A percentile compares a stretch with the other conserved stretches of the same genome.
phyloP scores from a whole-genome alignment of 768 basidiomycete species.

The Aureoboletus auriporus region DNA sequence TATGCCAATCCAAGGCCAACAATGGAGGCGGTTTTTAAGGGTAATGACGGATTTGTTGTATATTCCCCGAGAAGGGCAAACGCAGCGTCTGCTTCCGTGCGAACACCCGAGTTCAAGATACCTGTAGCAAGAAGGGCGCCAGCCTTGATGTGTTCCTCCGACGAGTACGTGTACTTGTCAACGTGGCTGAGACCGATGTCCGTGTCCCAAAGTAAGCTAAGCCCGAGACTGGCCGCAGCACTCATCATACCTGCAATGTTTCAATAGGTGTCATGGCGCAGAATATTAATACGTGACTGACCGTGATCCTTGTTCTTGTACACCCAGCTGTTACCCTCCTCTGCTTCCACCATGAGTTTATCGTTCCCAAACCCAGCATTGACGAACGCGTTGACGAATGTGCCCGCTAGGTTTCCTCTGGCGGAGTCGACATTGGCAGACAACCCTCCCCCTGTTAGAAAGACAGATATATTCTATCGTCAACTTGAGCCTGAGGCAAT shows the following conservation, averaged over 20 bases:
- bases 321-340: constrained; percentile 96
- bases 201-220: constrained; percentile 93
- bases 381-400: constrained; percentile 98
- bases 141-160: constrained; percentile 97
- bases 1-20: constrained; percentile 94
- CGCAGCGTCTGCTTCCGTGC: constrained; percentile 91
- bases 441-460: constrained; percentile 51
- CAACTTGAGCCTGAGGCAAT: background rate
- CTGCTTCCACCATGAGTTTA: constrained; percentile 95
- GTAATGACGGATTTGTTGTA: constrained; percentile 79
- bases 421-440: constrained; percentile 88
- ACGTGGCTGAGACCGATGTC: constrained; percentile 91
- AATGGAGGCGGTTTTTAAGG: constrained; percentile 83
- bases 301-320: constrained; percentile 99
- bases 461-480: background rate
- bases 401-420: constrained; percentile 89
- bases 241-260: constrained; percentile 79
- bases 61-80: constrained; percentile 88
- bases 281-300: constrained; percentile 26
- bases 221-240: constrained; percentile 90
- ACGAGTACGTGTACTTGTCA: constrained; percentile 95
- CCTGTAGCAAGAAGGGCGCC: constrained; percentile 95
- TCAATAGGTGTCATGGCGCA: constrained; percentile 1
- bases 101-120: constrained; percentile 82
- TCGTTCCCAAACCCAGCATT: constrained; percentile 99